Evolutionary conservation across 441 rosid species (phyloP).

Genomic region (Bocquillonia castaneifolia): DNA sequence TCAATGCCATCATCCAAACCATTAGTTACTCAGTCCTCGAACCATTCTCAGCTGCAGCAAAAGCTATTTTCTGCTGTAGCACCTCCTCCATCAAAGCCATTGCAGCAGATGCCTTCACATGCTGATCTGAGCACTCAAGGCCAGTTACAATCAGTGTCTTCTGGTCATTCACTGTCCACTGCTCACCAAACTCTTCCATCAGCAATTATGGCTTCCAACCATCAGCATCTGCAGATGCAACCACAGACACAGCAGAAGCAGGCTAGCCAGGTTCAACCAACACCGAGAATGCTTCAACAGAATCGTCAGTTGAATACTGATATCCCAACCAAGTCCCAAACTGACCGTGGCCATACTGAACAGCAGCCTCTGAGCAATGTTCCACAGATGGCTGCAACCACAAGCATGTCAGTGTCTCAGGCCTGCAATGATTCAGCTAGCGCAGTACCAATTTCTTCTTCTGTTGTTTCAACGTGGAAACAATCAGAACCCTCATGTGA

Average conservation of each 20-base stretch:
- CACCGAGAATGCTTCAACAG: slow-evolving; percentile 62
- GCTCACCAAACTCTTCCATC: slow-evolving; percentile 49
- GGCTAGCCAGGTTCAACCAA: slow-evolving; percentile 48
- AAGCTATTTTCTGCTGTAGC: slow-evolving; percentile 47
- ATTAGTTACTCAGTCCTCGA: slow-evolving; percentile 50
- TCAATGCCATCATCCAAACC: slow-evolving; percentile 63
- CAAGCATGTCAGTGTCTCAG: slow-evolving; percentile 39
- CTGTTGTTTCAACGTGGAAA: slow-evolving; percentile 42
- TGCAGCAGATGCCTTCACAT: slow-evolving; percentile 55
- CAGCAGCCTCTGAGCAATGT: slow-evolving; percentile 41
- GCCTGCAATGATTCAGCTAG: slow-evolving; percentile 45
- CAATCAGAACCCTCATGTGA: slow-evolving; percentile 48
- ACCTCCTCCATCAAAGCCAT: slow-evolving; percentile 43
- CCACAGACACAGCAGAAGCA: slow-evolving; percentile 60
- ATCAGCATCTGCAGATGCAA: slow-evolving; percentile 54
- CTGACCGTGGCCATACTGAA: slow-evolving; percentile 45
- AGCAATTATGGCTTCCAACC: slow-evolving; percentile 49
- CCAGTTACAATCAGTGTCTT: slow-evolving; percentile 47
- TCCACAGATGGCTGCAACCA: slow-evolving; percentile 36
- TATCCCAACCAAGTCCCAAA: slow-evolving; percentile 49
- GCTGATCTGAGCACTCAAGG: slow-evolving; percentile 56
- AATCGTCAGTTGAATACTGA: slow-evolving; percentile 51
- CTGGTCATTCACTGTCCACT: slow-evolving; percentile 41
- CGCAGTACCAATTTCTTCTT: slow-evolving; percentile 37
- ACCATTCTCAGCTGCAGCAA: slow-evolving; percentile 54